These are phyloP conservation scores for Phytophthora pseudosyringae DNA, from an alignment of 352 stramenopile species.

Conservation along the genomic window DNA sequence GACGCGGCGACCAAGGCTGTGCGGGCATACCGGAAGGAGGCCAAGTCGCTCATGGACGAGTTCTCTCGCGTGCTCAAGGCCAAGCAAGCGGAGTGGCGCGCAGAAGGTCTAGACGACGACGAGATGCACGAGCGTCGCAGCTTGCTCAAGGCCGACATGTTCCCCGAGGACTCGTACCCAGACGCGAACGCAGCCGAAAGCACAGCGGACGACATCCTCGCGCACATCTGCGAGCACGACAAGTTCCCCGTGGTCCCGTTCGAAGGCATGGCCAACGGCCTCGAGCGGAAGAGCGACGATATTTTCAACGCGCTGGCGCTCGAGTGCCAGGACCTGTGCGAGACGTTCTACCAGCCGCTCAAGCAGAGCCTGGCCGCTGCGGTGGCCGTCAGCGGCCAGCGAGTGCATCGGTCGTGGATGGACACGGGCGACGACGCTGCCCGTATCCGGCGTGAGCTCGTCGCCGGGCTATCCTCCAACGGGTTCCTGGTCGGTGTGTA, in stretches of 20 bases:
- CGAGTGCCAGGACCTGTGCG: conserved; percentile 45
- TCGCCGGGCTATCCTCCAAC: conserved; percentile 39
- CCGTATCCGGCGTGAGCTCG: conserved; percentile 45
- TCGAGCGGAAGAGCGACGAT: conserved; percentile 58
- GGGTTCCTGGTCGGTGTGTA: conserved; percentile 53
- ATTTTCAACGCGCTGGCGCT: conserved; percentile 55
- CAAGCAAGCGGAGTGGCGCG: conserved; percentile 44
- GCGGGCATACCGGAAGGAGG: conserved; percentile 48
- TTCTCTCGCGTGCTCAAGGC: conserved; percentile 49
- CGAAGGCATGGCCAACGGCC: conserved; percentile 34
- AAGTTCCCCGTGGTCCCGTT: conserved; percentile 57
- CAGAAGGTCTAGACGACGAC: conserved; percentile 48
- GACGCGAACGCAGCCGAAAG: conserved; percentile 57
- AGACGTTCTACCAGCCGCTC: conserved; percentile 45
- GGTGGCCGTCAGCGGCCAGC: conserved; percentile 35
- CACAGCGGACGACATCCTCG: conserved; percentile 52
- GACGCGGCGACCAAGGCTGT: conserved; percentile 41
- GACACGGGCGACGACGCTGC: conserved; percentile 36
- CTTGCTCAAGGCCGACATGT: conserved; percentile 54
- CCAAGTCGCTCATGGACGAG: conserved; percentile 41
- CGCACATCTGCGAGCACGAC: conserved; percentile 60
- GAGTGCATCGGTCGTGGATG: conserved; percentile 55
- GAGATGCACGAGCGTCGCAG: conserved; percentile 60
- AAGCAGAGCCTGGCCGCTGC: conserved; percentile 33
- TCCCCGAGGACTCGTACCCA: conserved; percentile 57